Base-by-base conservation (phyloP, 345 rosid species). In the Diplotaxis tenuifolia region DNA sequence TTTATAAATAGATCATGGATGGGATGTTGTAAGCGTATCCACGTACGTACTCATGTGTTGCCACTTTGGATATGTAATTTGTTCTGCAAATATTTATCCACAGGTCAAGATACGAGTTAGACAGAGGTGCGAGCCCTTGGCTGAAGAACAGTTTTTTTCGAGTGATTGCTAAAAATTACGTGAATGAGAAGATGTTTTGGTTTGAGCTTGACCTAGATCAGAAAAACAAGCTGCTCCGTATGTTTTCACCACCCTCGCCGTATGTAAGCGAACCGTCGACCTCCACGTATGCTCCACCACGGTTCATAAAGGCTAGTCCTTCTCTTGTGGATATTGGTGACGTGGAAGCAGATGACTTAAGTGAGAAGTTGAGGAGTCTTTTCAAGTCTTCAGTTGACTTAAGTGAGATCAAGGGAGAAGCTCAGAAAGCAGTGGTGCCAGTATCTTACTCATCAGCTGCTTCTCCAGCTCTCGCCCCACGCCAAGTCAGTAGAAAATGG, bases 191-290 rank as follows among this genome's bases (percentile, higher is more conserved):
- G 40, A 72, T 63, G 16, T 84, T 88, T 55, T 84, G 82, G 87
- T 88, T 86, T 75, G 93, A 86, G 64, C 78, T 88, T 20, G 90
- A 88, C 62, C 62, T 60, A 28, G 49, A 16, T 16, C 93, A 88
- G 74, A 84, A 87, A 40, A 71, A 72, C 42, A 82, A 82, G 69
- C 74, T 88, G 75, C 73, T 84, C 55, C 63, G 78, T 56, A 3
- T 82, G 80, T 86, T 86, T 82, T 74, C 78, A 57, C 78, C 85
- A 57, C 78, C 85, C 65, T 79, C 66, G 0, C 78, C 72, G 25
- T 23, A 70, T 50, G 62, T 9, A 21, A 65, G 31, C 69, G 47
- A 23, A 23, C 67, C 75, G 1, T 20, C 45, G 31, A 10, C 59
- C 6, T 64, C 66, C 1, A 62, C 6, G 22, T 23, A 62, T 40